Conservation (phyloP, 306 rosid genomes). For the Canavalia gladiata region DNA sequence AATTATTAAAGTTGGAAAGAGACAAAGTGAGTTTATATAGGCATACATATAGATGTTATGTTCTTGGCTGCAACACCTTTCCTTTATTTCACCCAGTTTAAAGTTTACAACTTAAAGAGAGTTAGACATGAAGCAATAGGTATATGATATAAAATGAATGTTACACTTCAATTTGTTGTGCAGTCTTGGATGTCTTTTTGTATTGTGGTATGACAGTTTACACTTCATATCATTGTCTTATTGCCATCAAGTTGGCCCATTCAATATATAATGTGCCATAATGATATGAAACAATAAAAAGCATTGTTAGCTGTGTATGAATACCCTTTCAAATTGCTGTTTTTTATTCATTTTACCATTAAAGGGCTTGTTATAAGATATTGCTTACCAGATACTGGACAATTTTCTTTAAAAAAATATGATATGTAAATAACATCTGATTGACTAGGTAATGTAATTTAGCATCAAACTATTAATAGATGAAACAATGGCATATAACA, state of each 20-base stretch:
- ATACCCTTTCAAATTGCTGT: slow-evolving; percentile 4
- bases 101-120: slow-evolving; percentile 16
- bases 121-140: slow-evolving; percentile 27
- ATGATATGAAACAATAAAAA: too few species aligned
- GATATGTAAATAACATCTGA: not conserved
- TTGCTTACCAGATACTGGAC: not conserved
- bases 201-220: too few species aligned
- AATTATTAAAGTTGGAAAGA: slow-evolving; percentile 60
- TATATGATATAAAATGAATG: slow-evolving; percentile 7
- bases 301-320: not conserved
- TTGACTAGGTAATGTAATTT: not conserved
- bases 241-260: too few species aligned
- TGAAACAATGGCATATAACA: not conserved
- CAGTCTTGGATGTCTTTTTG: slow-evolving; percentile 21
- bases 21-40: slow-evolving; percentile 72
- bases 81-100: not conserved
- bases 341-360: not conserved
- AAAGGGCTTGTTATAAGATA: not conserved
- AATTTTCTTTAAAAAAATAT: not conserved
- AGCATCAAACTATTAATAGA: slow-evolving; percentile 26
- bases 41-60: slow-evolving; percentile 29
- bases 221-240: too few species aligned
- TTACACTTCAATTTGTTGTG: slow-evolving; percentile 25
- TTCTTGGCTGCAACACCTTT: slow-evolving; percentile 37
- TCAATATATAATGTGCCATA: too few species aligned